Conservation (phyloP, 495 filamentous ascomycete species). For the Choiromyces venosus region DNA sequence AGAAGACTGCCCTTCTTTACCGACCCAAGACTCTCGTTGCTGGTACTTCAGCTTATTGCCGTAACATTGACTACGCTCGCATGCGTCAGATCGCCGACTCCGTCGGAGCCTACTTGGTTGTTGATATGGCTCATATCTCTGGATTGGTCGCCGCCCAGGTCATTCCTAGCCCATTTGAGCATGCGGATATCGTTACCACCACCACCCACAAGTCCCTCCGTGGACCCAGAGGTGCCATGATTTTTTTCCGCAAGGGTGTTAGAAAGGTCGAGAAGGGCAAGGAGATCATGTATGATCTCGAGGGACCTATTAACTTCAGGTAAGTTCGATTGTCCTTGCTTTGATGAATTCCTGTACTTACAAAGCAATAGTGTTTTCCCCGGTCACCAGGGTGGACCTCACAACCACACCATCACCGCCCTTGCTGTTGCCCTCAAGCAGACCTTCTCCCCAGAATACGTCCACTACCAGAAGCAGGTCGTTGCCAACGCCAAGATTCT, state of each 20-base stretch:
- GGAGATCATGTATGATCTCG: slow-evolving; percentile 86
- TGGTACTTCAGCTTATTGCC: slow-evolving; percentile 97
- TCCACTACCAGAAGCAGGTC: slow-evolving; percentile 89
- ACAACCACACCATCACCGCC: slow-evolving; percentile 99
- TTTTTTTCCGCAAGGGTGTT: slow-evolving; percentile 98
- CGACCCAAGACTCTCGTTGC: slow-evolving; percentile 93
- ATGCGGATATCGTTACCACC: slow-evolving; percentile 96
- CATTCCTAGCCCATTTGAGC: slow-evolving; percentile 87
- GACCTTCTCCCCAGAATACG: slow-evolving; percentile 87
- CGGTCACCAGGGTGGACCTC: slow-evolving; percentile 96
- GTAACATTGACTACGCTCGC: slow-evolving; percentile 90
- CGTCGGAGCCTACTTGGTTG: slow-evolving; percentile 88
- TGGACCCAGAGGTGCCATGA: slow-evolving; percentile 98
- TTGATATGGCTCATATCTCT: slow-evolving; percentile 99
- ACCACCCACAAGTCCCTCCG: slow-evolving; percentile 99
- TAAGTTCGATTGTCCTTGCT: slow-evolving; percentile 2
- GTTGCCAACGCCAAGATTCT: slow-evolving; percentile 88
- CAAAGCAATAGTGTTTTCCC: slow-evolving; percentile 66
- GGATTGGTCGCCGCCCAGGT: slow-evolving; percentile 89
- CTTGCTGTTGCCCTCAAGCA: slow-evolving; percentile 95
- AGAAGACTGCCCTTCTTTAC: slow-evolving; percentile 89
- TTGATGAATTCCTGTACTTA: neutral
- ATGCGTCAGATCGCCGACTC: slow-evolving; percentile 96
- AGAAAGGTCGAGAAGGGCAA: slow-evolving; percentile 89
- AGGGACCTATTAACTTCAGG: slow-evolving; percentile 88